phyloP scores from a whole-genome alignment of 2,329 filamentous ascomycete species.

The Cadophora luteo-olivacea region DNA sequence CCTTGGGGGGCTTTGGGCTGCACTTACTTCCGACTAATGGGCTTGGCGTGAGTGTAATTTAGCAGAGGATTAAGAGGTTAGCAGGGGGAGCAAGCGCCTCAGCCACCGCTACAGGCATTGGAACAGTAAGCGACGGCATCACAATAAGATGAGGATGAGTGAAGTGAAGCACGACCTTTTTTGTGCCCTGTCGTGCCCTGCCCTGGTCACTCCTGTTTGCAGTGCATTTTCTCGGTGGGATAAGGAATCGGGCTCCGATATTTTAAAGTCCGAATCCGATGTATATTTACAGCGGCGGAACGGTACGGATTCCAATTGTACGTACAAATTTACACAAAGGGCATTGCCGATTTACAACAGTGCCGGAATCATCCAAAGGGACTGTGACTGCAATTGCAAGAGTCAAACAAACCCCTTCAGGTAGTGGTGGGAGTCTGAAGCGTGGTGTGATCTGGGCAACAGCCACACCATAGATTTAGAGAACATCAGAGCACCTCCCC shows the following conservation, averaged over 20 bases:
- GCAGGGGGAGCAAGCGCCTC: slow-evolving; percentile 9
- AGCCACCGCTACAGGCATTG: slow-evolving; percentile 20
- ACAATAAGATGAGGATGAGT: background rate
- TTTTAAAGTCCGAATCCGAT: slow-evolving; percentile 12
- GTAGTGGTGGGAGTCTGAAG: background rate
- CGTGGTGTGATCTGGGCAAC: slow-evolving; percentile 3
- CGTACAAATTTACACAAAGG: background rate
- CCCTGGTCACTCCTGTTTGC: background rate
- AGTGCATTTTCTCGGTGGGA: background rate
- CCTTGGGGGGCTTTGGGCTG: background rate
- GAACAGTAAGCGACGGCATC: slow-evolving; percentile 9
- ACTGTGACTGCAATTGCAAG: background rate
- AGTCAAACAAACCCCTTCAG: background rate
- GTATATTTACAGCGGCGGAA: background rate
- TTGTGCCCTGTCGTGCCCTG: background rate
- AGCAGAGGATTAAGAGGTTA: background rate
- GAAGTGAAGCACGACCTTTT: slow-evolving; percentile 2
- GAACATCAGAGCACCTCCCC: background rate
- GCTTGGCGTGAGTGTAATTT: slow-evolving; percentile 21
- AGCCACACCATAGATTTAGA: background rate
- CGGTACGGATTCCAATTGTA: background rate
- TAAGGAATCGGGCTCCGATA: background rate
- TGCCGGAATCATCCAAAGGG: background rate
- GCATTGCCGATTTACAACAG: background rate
- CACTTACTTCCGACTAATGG: background rate